Percentiles rank a stretch among this genome's conserved stretches.
phyloP scores from a whole-genome alignment of 2,329 filamentous ascomycete genomes.

The Fusarium phyllophilum region DNA sequence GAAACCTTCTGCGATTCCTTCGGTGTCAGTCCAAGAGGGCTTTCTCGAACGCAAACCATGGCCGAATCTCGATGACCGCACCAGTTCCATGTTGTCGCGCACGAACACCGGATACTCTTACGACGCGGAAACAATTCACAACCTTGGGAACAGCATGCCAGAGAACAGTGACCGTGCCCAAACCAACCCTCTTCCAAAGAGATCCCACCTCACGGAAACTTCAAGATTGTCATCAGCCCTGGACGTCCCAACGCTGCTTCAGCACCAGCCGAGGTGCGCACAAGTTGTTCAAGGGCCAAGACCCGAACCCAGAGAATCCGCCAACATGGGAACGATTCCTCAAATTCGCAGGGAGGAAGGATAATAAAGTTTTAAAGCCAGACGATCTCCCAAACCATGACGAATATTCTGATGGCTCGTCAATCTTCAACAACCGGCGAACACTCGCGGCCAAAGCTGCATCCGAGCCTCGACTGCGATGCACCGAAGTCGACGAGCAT shows the following conservation, averaged over 20 bases:
- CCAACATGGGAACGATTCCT: conserved; percentile 62
- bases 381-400: conserved; percentile 68
- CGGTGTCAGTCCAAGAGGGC: conserved; percentile 73
- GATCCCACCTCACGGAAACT: conserved; percentile 33
- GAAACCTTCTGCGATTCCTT: conserved; percentile 75
- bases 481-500: conserved; percentile 93
- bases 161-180: conserved; percentile 34
- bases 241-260: conserved; percentile 39
- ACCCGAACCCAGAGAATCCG: conserved; percentile 35
- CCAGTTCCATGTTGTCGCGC: conserved; percentile 32
- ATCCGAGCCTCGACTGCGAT: conserved; percentile 86
- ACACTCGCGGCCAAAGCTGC: conserved; percentile 79
- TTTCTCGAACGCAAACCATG: conserved; percentile 60
- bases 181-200: conserved; percentile 46
- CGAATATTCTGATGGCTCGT: conserved; percentile 65
- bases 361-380: conserved; percentile 58
- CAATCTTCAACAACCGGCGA: conserved; percentile 75
- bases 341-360: conserved; percentile 53
- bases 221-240: conserved; percentile 10
- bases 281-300: conserved; percentile 37
- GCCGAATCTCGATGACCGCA: conserved; percentile 35
- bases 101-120: conserved; percentile 18
- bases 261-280: conserved; percentile 43
- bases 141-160: conserved; percentile 16
- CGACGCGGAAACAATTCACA: conserved; percentile 25